Conservation (phyloP, 2,329 filamentous ascomycete species). For the Fonsecaea erecta region DNA sequence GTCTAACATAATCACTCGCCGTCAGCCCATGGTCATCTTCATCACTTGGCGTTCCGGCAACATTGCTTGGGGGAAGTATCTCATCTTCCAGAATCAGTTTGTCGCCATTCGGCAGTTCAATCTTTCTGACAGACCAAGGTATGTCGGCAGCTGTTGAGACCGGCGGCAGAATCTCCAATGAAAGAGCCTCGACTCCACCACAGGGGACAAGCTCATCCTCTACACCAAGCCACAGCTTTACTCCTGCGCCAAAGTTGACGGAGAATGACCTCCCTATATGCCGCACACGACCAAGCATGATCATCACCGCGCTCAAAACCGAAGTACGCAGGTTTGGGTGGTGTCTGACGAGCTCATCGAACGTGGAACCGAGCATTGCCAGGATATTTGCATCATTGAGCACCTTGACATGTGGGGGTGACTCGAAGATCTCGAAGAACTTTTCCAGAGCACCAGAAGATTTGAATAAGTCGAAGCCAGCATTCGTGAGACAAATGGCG, state of each 20-base stretch:
- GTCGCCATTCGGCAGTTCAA: constrained; percentile 45
- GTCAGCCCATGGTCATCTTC: constrained; percentile 56
- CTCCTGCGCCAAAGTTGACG: constrained; percentile 71
- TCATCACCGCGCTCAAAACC: constrained; percentile 82
- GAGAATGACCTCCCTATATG: constrained; percentile 74
- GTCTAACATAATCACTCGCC: constrained; percentile 73
- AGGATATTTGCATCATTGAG: constrained; percentile 79
- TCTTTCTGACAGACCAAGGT: constrained; percentile 24
- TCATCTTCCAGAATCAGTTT: constrained; percentile 38
- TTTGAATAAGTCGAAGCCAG: constrained; percentile 85
- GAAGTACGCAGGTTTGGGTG: constrained; percentile 80
- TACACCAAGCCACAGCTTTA: constrained; percentile 71
- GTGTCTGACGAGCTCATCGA: constrained; percentile 93
- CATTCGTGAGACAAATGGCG: constrained; percentile 88
- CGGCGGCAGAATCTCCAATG: constrained; percentile 31
- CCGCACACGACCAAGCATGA: constrained; percentile 83
- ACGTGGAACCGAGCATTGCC: constrained; percentile 75
- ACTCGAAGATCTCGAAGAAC: constrained; percentile 97
- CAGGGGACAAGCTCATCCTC: constrained; percentile 60
- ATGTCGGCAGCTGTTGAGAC: constrained; percentile 12
- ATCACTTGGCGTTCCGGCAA: constrained; percentile 42
- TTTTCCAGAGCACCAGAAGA: constrained; percentile 79
- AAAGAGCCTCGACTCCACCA: constrained; percentile 49
- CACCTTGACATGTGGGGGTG: constrained; percentile 81
- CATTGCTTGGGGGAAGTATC: constrained; percentile 23